Evolutionary conservation across 129 eudicot genomes (phyloP).

Genomic region (Deinandra increscens): DNA sequence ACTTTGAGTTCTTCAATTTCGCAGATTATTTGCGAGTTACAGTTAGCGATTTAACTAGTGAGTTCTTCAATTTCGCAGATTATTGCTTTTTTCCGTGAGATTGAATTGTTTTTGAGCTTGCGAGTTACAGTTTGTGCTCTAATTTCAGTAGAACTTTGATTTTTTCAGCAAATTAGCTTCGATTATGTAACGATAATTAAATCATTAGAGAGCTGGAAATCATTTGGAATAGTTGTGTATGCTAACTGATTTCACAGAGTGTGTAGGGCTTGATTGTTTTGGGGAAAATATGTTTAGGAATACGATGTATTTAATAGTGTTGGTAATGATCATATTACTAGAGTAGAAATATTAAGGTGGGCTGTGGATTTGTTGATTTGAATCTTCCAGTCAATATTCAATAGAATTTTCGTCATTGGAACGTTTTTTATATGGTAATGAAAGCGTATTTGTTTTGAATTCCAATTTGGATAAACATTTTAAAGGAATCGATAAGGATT

Average conservation of each 20-base stretch:
- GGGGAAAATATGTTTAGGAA: neutral
- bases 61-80: constrained; percentile 10
- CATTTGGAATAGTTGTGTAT: neutral
- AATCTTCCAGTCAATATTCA: neutral
- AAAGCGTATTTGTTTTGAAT: neutral
- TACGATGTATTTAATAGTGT: neutral
- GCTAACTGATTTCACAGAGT: neutral
- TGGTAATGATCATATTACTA: no score
- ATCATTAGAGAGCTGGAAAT: neutral
- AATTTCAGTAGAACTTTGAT: neutral
- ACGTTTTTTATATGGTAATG: neutral
- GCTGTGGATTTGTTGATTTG: no score
- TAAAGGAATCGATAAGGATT: constrained; percentile 12
- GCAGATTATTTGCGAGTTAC: neutral
- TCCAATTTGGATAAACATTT: constrained; percentile 4
- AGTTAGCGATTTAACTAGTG: constrained; percentile 3
- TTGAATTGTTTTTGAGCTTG: neutral
- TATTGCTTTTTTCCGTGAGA: neutral
- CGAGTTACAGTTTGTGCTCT: neutral
- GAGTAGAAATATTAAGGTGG: no score
- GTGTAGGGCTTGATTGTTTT: neutral
- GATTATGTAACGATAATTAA: neutral
- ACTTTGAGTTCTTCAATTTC: neutral
- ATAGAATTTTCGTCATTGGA: neutral
- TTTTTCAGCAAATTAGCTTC: neutral